Percentiles rank a stretch among this genome's conserved stretches.
These are phyloP conservation scores for Termitomyces sp. DNA, from an alignment of 768 basidiomycete genomes.

Conservation along the genomic window DNA sequence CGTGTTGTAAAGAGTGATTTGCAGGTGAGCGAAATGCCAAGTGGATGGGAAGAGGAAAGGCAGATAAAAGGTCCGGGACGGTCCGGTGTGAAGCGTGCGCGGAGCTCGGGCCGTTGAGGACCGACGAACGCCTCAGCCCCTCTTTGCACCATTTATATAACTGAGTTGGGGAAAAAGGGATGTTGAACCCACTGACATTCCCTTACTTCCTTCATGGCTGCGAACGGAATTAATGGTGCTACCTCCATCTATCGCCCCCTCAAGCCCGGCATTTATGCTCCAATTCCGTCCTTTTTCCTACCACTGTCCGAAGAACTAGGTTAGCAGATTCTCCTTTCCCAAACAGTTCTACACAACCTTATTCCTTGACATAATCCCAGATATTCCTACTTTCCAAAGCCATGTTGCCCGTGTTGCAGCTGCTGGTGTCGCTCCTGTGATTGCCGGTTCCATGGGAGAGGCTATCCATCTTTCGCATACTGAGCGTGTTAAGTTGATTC, in stretches of 20 bases:
- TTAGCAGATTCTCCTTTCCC: slow-evolving; percentile 27
- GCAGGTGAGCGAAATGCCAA: background rate
- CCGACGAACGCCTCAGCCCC: slow-evolving; percentile 14
- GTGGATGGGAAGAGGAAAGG: background rate
- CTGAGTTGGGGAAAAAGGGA: slow-evolving; percentile 11
- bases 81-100: slow-evolving; percentile 16
- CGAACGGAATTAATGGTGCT: slow-evolving; percentile 29
- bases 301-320: slow-evolving; percentile 77
- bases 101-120: slow-evolving; percentile 21
- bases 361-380: slow-evolving; percentile 25
- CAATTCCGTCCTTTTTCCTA: slow-evolving; percentile 83
- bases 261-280: slow-evolving; percentile 75
- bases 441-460: slow-evolving; percentile 85
- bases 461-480: slow-evolving; percentile 66
- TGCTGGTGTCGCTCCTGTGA: slow-evolving; percentile 66
- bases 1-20: background rate
- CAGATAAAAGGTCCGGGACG: slow-evolving; percentile 14
- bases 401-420: slow-evolving; percentile 63
- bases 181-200: slow-evolving; percentile 13
- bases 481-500: slow-evolving; percentile 65
- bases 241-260: slow-evolving; percentile 48
- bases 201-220: slow-evolving; percentile 31
- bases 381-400: slow-evolving; percentile 60
- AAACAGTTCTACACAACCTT: slow-evolving; percentile 1
- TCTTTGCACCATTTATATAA: slow-evolving; percentile 19